phyloP scores from a whole-genome alignment of 805 yeast genomes.

The Candida incommunis region DNA sequence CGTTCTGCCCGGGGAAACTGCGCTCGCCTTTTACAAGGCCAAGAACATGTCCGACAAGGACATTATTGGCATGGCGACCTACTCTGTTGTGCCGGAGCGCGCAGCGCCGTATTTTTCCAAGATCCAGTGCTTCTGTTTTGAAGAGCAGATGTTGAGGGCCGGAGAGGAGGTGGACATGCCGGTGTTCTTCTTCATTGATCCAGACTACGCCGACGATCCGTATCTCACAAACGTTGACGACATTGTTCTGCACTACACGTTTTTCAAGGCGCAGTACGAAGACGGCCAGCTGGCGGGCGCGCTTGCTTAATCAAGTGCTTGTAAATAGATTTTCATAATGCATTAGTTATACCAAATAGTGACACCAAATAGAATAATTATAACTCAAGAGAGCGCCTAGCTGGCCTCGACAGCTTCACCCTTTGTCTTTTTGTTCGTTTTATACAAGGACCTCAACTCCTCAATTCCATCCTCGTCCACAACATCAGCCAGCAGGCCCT shows the following conservation, averaged over 20 bases:
- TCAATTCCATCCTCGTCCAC: constrained; percentile 58
- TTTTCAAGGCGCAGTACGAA: constrained; percentile 37
- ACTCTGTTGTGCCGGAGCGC: constrained; percentile 90
- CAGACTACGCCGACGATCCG: constrained; percentile 89
- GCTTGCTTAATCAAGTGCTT: too few relatives aligned
- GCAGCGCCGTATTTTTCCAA: constrained; percentile 94
- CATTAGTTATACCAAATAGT: too few relatives aligned
- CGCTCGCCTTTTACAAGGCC: constrained; percentile 89
- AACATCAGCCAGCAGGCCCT: constrained; percentile 71
- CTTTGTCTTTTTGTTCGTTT: not conserved
- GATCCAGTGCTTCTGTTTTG: constrained; percentile 96
- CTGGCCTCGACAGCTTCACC: not conserved
- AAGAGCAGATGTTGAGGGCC: constrained; percentile 83
- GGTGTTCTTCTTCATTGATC: constrained; percentile 90
- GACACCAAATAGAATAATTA: not conserved
- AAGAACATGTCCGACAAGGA: constrained; percentile 75
- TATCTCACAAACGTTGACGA: constrained; percentile 83
- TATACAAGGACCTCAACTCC: constrained; percentile 14
- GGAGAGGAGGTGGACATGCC: constrained; percentile 99
- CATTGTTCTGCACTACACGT: constrained; percentile 81
- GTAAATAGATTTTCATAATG: too few relatives aligned
- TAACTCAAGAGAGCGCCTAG: not conserved
- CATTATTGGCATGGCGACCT: constrained; percentile 97
- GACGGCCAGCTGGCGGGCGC: constrained; percentile 7
- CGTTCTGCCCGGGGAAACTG: constrained; percentile 94